Evolutionary conservation across 371 early-diverging fungal genomes (phyloP).

Genomic region (Apophysomyces sp.): DNA sequence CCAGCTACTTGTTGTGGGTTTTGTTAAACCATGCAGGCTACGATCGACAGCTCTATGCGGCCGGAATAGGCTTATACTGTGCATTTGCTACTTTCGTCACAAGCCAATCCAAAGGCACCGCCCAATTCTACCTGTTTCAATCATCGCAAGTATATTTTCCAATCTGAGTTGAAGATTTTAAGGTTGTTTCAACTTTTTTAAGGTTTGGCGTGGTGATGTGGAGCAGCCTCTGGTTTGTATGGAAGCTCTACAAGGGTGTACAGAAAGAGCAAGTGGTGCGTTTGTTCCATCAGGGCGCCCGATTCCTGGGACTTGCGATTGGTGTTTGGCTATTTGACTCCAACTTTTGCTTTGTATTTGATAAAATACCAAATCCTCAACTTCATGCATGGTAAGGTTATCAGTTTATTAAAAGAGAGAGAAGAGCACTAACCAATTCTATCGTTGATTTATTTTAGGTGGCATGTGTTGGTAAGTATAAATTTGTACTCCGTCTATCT

Average conservation of each 20-base stretch:
- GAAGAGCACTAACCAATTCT: conserved; percentile 1
- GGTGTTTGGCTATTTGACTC: conserved; percentile 42
- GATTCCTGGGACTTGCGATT: conserved; percentile 26
- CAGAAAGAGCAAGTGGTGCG: conserved; percentile 15
- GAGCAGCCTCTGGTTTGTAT: conserved; percentile 42
- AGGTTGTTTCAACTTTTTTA: neutral
- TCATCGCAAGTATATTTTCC: conserved; percentile 23
- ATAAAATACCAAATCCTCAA: conserved; percentile 32
- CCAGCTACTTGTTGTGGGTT: conserved; percentile 38
- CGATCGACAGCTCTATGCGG: conserved; percentile 6
- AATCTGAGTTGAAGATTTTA: neutral
- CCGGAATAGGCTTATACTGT: conserved; percentile 27
- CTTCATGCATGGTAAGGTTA: conserved; percentile 34
- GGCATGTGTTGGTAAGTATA: conserved; percentile 37
- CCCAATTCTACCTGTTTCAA: conserved; percentile 46
- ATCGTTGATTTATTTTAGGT: conserved; percentile 15
- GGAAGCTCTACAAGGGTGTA: conserved; percentile 29
- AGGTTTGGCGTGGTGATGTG: conserved; percentile 48
- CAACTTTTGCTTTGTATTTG: conserved; percentile 35
- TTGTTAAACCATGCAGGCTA: conserved; percentile 30
- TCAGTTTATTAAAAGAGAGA: conserved; percentile 3
- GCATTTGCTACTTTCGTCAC: conserved; percentile 40
- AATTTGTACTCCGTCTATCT: neutral
- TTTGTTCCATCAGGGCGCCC: conserved; percentile 30
- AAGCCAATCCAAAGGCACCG: conserved; percentile 36